A percentile compares a stretch with the other conserved stretches of the same genome.
These are phyloP conservation scores for Striga asiatica DNA, from an alignment of 257 asterid genomes.

Conservation along the genomic window DNA sequence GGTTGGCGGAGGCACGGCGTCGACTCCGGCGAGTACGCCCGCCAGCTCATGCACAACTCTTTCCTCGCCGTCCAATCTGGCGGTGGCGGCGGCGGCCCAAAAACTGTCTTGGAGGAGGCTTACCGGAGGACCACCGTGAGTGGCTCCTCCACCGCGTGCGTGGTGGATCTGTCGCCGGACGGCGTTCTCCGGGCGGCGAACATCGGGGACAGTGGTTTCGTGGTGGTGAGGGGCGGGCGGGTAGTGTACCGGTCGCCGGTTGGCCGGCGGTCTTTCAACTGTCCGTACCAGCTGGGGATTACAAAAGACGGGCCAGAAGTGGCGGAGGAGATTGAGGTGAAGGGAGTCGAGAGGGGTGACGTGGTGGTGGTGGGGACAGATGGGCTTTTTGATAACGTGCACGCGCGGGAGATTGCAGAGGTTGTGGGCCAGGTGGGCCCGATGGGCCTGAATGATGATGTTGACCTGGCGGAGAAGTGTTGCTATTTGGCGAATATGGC, in stretches of 20 bases:
- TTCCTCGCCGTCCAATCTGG: neutral
- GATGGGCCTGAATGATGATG: neutral
- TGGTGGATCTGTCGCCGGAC: neutral
- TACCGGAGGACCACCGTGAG: neutral
- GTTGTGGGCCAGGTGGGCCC: neutral
- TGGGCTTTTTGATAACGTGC: neutral
- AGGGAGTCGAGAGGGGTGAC: neutral
- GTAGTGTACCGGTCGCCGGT: neutral
- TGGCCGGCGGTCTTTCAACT: conserved; percentile 8
- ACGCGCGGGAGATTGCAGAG: neutral
- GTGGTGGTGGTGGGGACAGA: neutral
- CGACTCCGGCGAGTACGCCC: neutral
- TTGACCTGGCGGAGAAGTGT: neutral
- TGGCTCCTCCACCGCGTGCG: conserved; percentile 17
- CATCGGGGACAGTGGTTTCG: conserved; percentile 13
- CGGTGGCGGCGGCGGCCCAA: neutral
- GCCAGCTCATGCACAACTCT: neutral
- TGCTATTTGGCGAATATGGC: neutral
- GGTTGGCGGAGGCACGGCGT: neutral
- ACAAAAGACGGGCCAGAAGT: neutral
- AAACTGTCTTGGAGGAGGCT: neutral
- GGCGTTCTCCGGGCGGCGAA: conserved; percentile 3
- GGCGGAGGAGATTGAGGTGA: neutral
- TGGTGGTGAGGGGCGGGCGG: neutral
- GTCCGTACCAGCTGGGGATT: neutral